Base-by-base conservation (phyloP, 371 early-diverging fungal genomes). In the Agmasoma carcini region DNA sequence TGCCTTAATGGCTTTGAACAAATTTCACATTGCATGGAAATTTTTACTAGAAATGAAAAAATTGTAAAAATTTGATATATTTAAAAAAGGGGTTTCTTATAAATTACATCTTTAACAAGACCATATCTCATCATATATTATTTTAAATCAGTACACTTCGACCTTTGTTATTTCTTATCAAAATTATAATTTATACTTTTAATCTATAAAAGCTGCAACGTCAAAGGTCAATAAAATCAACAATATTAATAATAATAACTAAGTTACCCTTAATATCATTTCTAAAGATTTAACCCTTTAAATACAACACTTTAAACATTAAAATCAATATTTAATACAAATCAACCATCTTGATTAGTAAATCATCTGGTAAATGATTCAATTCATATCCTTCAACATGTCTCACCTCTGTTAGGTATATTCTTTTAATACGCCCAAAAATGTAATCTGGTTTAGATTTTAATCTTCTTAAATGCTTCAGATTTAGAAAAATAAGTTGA, bases 11-110 rank as follows among this genome's bases (percentile, higher is more conserved):
- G 29, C 9, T 30, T 49, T 43, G 39, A 30, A 17, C 50, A 49
- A 31, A 49, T 27, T n/a, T 49, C 33, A 22, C 50, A 49, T 43
- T 43, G 7, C 50, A 49, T 49, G 29, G n/a, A 43, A 43, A 22
- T 7, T n/a, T 43, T 17, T 11, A 43, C 7, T 11, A 11, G 36
- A 36, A 36, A 36, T 11, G n/a, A 11, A 36, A 36, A 11, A 11
- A 4, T 27, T 11, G 23, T 30, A 12, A 9, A 5, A 47, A 9
- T 27, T 22, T 22, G 4, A 9, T 22, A 12, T 47, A 25, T 9
- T 27, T 25, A 3, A 47, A 20, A 41, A 20, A 4, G 6, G 7
- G 7, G 7, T 41, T 41, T 41, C 4, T 41, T 9, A n/a, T 9
- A 19, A 19, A 7, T 14, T 41, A 15, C 6, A 7, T 41, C 6